Evolutionary conservation across 192 early-diverging fungal species (phyloP).

Genomic region (Spizellomyces punctatus): DNA sequence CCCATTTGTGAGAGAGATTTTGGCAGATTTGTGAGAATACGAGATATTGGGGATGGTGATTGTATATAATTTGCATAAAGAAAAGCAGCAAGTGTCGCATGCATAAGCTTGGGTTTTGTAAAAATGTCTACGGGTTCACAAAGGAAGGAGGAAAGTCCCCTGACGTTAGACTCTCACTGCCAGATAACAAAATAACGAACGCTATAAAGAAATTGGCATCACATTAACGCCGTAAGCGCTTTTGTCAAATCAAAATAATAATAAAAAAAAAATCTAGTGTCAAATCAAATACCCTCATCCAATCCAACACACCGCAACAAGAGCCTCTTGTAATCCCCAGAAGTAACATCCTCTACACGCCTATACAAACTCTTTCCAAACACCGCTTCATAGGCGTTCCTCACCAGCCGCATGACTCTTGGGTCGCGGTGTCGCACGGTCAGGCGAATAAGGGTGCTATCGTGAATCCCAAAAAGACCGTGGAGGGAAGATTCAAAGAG

Average conservation of each 20-base stretch:
- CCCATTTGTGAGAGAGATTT: constrained; percentile 63
- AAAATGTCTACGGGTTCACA: too few relatives aligned
- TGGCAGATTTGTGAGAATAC: constrained; percentile 24
- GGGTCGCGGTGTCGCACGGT: constrained; percentile 41
- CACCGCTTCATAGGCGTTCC: constrained; percentile 31
- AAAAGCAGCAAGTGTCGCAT: too few relatives aligned
- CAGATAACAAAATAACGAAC: too few relatives aligned
- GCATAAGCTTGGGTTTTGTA: too few relatives aligned
- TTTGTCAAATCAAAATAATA: too few relatives aligned
- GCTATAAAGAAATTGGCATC: too few relatives aligned
- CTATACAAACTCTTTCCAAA: constrained; percentile 33
- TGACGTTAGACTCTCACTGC: too few relatives aligned
- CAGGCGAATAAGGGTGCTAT: constrained; percentile 44
- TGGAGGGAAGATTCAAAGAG: constrained; percentile 46
- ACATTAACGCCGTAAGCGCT: too few relatives aligned
- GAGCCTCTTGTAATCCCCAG: constrained; percentile 39
- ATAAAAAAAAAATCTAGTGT: not conserved
- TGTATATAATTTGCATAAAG: too few relatives aligned
- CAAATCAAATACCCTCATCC: not conserved
- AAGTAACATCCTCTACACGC: constrained; percentile 40
- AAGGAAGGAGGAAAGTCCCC: too few relatives aligned
- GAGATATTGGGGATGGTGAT: too few relatives aligned
- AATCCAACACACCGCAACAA: constrained; percentile 29
- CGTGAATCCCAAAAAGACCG: constrained; percentile 37
- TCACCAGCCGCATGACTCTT: constrained; percentile 29